Evolutionary conservation across 2,329 filamentous ascomycete species (phyloP).

Genomic region (Apiospora marii): DNA sequence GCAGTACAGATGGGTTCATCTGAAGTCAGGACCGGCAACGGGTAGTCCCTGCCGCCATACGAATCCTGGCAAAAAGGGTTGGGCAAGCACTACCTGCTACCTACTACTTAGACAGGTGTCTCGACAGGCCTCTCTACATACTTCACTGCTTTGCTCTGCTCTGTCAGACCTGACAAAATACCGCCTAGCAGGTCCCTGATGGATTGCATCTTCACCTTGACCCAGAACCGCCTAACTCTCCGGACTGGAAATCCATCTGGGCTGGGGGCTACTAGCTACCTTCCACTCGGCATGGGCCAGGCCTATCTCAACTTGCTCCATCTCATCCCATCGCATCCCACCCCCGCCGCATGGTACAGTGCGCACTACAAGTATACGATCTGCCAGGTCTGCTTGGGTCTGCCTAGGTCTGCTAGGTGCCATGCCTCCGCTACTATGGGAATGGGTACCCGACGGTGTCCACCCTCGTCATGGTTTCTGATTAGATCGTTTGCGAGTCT

Average conservation of each 20-base stretch:
- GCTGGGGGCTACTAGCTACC: background rate
- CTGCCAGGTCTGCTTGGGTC: background rate
- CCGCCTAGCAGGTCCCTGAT: background rate
- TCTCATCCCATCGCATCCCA: no score
- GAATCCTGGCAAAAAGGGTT: background rate
- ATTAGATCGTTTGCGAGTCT: constrained; percentile 22
- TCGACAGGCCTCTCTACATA: background rate
- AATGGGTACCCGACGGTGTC: constrained; percentile 18
- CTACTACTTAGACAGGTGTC: background rate
- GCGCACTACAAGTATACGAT: constrained; percentile 19
- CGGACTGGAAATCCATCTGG: constrained; percentile 6
- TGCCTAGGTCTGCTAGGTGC: background rate
- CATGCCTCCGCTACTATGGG: constrained; percentile 13
- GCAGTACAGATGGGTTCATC: constrained; percentile 14
- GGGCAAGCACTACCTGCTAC: background rate
- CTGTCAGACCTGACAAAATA: constrained; percentile 9
- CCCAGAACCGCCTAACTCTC: background rate
- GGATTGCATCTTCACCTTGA: background rate
- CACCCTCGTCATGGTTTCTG: constrained; percentile 20
- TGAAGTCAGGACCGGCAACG: constrained; percentile 15
- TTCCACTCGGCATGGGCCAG: constrained; percentile 21
- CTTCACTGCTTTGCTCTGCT: background rate
- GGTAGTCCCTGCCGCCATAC: constrained; percentile 9
- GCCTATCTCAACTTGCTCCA: constrained; percentile 13
- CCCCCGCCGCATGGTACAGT: background rate